phyloP scores from a whole-genome alignment of 2,329 filamentous ascomycete genomes.

The Cytospora paraplurivora region DNA sequence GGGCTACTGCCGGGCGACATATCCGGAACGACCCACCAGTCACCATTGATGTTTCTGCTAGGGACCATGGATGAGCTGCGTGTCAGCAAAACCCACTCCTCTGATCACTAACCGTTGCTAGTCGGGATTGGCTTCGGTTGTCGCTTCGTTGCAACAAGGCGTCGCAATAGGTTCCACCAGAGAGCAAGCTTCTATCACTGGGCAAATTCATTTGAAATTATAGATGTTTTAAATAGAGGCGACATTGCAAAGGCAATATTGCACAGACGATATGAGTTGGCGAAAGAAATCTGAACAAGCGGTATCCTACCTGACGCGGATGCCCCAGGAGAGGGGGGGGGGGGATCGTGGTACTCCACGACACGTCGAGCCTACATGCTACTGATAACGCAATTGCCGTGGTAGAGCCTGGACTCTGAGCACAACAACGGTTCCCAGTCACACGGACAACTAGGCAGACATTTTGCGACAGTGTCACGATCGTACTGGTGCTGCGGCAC shows the following conservation, averaged over 20 bases:
- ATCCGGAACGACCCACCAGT: background rate
- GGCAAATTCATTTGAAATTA: background rate
- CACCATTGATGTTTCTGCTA: background rate
- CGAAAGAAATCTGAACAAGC: background rate
- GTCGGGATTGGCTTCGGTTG: background rate
- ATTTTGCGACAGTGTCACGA: slow-evolving; percentile 2
- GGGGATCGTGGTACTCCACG: background rate
- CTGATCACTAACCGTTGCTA: background rate
- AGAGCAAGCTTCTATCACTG: background rate
- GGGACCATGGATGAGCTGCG: background rate
- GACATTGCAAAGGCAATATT: background rate
- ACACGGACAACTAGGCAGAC: background rate
- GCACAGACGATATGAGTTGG: too few relatives aligned
- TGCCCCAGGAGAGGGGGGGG: background rate
- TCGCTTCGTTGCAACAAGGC: background rate
- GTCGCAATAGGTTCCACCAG: background rate
- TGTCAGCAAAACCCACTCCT: background rate
- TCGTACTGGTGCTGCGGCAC: slow-evolving; percentile 3
- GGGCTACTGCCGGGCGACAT: background rate
- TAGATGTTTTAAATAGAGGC: background rate
- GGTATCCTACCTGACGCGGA: background rate
- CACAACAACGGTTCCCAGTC: background rate
- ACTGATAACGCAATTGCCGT: slow-evolving; percentile 14
- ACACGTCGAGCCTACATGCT: background rate
- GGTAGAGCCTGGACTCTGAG: background rate